These are phyloP conservation scores for Piromyces sp. DNA, from an alignment of 192 early-diverging fungal species.

Conservation along the genomic window DNA sequence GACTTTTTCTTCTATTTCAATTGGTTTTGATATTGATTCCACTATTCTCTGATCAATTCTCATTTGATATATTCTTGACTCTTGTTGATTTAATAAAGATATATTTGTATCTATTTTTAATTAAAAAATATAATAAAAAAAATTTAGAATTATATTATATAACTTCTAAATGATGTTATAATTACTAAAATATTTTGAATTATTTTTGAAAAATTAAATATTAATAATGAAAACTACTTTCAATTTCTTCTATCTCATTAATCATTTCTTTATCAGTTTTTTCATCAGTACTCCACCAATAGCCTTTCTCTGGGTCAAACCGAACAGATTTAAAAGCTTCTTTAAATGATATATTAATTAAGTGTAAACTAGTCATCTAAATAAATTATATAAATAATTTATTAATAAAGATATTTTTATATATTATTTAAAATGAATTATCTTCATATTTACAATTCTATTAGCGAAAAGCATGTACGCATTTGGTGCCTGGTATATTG, in stretches of 20 bases:
- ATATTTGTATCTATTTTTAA: not conserved
- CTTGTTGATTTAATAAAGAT: not conserved
- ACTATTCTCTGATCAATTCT: not conserved
- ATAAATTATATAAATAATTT: no score
- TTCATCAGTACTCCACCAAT: not conserved
- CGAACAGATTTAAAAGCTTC: not conserved
- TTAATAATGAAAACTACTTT: not conserved
- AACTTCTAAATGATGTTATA: no score
- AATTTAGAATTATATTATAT: no score
- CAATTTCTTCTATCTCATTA: not conserved
- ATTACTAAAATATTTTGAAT: no score
- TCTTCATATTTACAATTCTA: not conserved
- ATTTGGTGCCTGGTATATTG: not conserved
- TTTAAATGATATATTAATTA: not conserved
- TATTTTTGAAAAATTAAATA: no score
- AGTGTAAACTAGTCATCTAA: not conserved
- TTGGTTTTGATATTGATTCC: not conserved
- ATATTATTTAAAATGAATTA: no score
- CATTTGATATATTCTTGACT: not conserved
- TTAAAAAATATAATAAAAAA: no score
- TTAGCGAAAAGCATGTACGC: not conserved
- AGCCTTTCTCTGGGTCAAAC: not conserved
- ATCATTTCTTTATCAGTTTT: not conserved
- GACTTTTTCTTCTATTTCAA: not conserved
- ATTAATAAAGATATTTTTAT: no score